Evolutionary conservation across 495 filamentous ascomycete genomes (phyloP), one percentile per base, ranked within the genome.

Genomic region (Corynascus novoguineensis): DNA sequence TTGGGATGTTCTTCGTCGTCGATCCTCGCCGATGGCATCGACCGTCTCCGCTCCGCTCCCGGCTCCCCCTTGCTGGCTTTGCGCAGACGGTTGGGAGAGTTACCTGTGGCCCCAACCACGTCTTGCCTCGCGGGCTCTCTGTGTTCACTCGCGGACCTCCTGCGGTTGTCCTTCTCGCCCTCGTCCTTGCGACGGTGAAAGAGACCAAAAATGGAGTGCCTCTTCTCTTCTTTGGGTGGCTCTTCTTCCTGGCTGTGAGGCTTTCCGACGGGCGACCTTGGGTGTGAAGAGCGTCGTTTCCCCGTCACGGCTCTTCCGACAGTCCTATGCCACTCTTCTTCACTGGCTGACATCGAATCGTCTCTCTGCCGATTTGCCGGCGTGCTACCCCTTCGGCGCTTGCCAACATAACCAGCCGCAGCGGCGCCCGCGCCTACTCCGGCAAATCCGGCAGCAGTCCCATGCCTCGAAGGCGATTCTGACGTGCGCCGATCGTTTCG

Each of bases 181-280:
- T 64, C 60, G 21, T 64, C 63, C 51, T 71, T 70, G 45, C 63
- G 54, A 17, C 67, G 58, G 29, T 66, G 60, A 63, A 74, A 74
- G 21, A 73, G 51, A 35, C 64, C 53, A 11, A 63, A 51, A 7
- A 73, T 53, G 21, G 49, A 47, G 50, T 61, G 58, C 37, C 63
- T 68, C 40, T 61, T 67, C 12, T 68, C 66, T 3, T 51, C 27
- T 10, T 60, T 60, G 19, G 58, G 17, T 0, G 57, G 53, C 1
- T 44, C 50, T 1, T 29, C 50, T 3, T 53, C 25, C 10, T 29
- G 27, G 31, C 40, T 49, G 55, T 32, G 7, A 3, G 15, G 10
- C 37, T 61, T 53, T 17, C 50, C 37, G 35, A 27, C 53, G 1
- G 59, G 47, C 1, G 55, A 50, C 12, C n/a, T 17, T 9, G 40